A percentile compares a stretch with the other conserved stretches of the same genome.
phyloP scores from a whole-genome alignment of 768 basidiomycete species.

The Boletus rubroflammeus region DNA sequence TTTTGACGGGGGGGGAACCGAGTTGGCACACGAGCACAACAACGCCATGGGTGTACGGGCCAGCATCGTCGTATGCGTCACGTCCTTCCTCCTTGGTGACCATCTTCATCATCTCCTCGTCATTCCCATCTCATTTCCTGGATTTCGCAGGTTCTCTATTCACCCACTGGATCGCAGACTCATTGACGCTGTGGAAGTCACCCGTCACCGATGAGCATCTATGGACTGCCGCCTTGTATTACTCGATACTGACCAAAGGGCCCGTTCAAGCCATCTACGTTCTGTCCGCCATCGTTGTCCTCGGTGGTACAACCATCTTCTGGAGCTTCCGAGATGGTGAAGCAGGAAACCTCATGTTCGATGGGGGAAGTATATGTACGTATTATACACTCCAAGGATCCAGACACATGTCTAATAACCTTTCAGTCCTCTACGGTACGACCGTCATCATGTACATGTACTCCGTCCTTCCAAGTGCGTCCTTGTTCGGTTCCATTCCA shows the following conservation, averaged over 20 bases:
- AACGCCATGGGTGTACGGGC: constrained; percentile 65
- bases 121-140: background rate
- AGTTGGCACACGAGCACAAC: constrained; percentile 8
- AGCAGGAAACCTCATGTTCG: constrained; percentile 88
- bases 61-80: constrained; percentile 69
- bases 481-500: background rate
- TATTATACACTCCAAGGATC: constrained; percentile 1
- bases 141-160: constrained; percentile 62
- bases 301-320: constrained; percentile 66
- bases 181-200: constrained; percentile 83
- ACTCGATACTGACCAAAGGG: constrained; percentile 69
- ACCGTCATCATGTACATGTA: constrained; percentile 70
- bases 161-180: constrained; percentile 93
- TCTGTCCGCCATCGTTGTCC: constrained; percentile 49
- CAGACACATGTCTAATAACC: background rate
- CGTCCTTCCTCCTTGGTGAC: constrained; percentile 77
- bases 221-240: constrained; percentile 81
- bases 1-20: background rate
- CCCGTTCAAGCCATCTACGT: constrained; percentile 55
- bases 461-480: constrained; percentile 78
- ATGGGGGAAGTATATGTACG: constrained; percentile 85
- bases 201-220: constrained; percentile 82
- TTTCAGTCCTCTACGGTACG: constrained; percentile 68
- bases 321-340: constrained; percentile 76
- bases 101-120: background rate